phyloP scores from a whole-genome alignment of 2,329 filamentous ascomycete species.

The Pseudopyrenochaeta lycopersici region DNA sequence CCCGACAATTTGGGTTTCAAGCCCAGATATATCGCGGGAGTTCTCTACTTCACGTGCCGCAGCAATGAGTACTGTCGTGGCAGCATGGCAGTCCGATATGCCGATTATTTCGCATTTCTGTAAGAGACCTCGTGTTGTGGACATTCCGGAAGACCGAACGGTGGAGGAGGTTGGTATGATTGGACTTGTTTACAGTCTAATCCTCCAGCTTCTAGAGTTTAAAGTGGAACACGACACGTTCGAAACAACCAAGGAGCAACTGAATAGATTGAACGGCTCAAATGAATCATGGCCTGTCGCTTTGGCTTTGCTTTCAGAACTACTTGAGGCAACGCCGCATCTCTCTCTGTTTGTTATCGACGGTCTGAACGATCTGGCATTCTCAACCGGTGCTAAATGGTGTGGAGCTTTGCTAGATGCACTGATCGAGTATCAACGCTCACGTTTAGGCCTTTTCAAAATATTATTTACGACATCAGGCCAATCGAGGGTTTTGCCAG shows the following conservation, averaged over 20 bases:
- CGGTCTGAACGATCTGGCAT: slow-evolving; percentile 4
- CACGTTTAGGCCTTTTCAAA: background rate
- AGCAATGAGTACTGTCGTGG: slow-evolving; percentile 8
- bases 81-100: slow-evolving; percentile 18
- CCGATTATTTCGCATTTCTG: slow-evolving; percentile 28
- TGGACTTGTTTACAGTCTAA: slow-evolving; percentile 23
- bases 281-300: slow-evolving; percentile 5
- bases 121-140: slow-evolving; percentile 6
- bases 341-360: slow-evolving; percentile 1
- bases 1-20: slow-evolving; percentile 14
- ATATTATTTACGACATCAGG: slow-evolving; percentile 11
- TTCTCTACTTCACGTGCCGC: slow-evolving; percentile 14
- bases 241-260: background rate
- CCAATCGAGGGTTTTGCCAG: slow-evolving; percentile 5
- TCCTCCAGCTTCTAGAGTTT: slow-evolving; percentile 24
- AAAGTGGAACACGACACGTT: slow-evolving; percentile 5
- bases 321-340: slow-evolving; percentile 2
- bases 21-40: background rate
- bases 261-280: slow-evolving; percentile 4
- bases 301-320: slow-evolving; percentile 1
- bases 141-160: background rate
- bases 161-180: slow-evolving; percentile 18
- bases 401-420: slow-evolving; percentile 1
- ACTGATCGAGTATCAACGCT: background rate
- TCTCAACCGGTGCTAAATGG: slow-evolving; percentile 2